phyloP scores from a whole-genome alignment of 495 filamentous ascomycete species.

The Thermothielavioides terrestris region DNA sequence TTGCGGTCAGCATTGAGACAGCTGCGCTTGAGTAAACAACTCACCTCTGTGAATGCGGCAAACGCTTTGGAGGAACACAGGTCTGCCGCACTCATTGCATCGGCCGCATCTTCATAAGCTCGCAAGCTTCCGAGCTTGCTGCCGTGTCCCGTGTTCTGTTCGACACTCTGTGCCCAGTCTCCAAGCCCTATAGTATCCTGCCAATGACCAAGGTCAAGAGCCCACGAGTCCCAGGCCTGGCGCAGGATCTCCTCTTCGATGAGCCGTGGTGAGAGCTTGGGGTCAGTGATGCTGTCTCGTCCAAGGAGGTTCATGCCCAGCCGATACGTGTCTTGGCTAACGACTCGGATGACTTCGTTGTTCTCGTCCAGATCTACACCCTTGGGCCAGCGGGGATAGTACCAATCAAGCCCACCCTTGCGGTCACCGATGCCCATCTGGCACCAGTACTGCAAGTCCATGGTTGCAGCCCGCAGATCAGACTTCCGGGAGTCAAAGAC shows the following conservation, averaged over 20 bases:
- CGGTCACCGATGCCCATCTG: constrained; percentile 90
- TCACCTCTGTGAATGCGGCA: constrained; percentile 33
- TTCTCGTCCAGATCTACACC: constrained; percentile 58
- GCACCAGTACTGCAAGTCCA: constrained; percentile 90
- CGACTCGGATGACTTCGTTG: constrained; percentile 61
- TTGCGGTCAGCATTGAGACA: constrained; percentile 9
- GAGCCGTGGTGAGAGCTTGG: constrained; percentile 11
- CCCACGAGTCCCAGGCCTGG: constrained; percentile 51
- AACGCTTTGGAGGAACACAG: constrained; percentile 33
- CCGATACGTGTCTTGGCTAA: constrained; percentile 74
- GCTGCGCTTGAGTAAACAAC: constrained; percentile 8
- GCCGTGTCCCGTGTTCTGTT: constrained; percentile 13
- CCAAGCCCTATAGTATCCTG: constrained; percentile 24
- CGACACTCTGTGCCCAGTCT: constrained; percentile 21
- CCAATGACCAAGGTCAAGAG: constrained; percentile 42
- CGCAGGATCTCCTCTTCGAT: constrained; percentile 46
- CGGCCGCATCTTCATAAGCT: constrained; percentile 26
- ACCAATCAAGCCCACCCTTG: constrained; percentile 84
- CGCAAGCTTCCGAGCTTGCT: constrained; percentile 23
- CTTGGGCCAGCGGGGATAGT: constrained; percentile 64
- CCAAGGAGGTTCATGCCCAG: constrained; percentile 69
- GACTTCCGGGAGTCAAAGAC: constrained; percentile 58
- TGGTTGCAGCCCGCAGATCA: constrained; percentile 76
- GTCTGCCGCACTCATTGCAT: constrained; percentile 45
- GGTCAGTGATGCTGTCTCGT: constrained; percentile 38